Conservation (phyloP, 495 filamentous ascomycete genomes). For the Daldinia caldariorum region DNA sequence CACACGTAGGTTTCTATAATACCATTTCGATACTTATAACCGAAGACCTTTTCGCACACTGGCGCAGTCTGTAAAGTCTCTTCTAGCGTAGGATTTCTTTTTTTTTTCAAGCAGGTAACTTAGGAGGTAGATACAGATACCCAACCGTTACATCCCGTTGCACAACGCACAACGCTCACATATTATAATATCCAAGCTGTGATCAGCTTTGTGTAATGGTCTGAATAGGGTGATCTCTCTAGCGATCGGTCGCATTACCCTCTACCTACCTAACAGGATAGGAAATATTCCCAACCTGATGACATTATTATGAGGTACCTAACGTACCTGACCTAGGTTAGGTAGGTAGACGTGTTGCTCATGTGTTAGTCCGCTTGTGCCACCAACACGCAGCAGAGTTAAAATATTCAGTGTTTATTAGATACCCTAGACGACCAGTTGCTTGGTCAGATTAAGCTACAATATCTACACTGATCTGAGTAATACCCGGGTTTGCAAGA, state of each 20-base stretch:
- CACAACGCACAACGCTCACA: constrained; percentile 34
- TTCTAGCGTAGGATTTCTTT: too few relatives aligned
- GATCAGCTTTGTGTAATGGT: constrained; percentile 26
- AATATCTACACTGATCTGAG: constrained; percentile 2
- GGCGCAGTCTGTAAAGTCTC: too few relatives aligned
- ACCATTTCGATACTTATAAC: constrained; percentile 12
- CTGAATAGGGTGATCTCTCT: constrained; percentile 21
- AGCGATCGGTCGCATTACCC: constrained; percentile 19
- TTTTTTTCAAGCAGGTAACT: too few relatives aligned
- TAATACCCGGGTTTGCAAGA: constrained; percentile 10
- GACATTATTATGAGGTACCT: not conserved
- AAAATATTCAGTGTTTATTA: not conserved
- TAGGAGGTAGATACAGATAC: too few relatives aligned
- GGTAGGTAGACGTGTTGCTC: too few relatives aligned
- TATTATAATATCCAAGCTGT: constrained; percentile 13
- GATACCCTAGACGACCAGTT: constrained; percentile 3
- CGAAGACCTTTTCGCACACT: not conserved
- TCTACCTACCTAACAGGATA: too few relatives aligned
- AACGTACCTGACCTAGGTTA: too few relatives aligned
- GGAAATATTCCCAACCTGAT: constrained; percentile 9
- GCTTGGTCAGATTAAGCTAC: constrained; percentile 12
- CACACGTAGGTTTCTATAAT: constrained; percentile 11
- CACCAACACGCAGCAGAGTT: constrained; percentile 15
- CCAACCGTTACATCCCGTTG: constrained; percentile 31
- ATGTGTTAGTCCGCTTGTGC: constrained; percentile 14